Base-by-base conservation (phyloP, 805 yeast species). In the Priceomyces haplophilus region DNA sequence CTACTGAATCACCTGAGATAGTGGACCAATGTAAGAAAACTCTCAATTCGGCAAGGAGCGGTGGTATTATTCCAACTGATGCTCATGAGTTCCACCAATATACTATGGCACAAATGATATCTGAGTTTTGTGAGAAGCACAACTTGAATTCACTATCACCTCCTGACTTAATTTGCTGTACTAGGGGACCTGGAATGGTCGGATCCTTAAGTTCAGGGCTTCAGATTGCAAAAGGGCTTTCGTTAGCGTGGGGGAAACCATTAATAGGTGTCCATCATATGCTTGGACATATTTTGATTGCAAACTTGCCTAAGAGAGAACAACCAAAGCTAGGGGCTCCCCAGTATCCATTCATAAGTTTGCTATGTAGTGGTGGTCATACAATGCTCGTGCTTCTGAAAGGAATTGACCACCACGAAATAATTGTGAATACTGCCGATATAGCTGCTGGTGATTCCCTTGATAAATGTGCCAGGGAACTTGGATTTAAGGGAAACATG, bases 101-200 rank as follows among this genome's bases (percentile, higher is more conserved):
- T 19, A 59, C 66, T 8, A 60, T 91, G 2, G 83, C 86, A 0
- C 51, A 57, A 0, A 57, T 84, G 27, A 80, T 85, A 0, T 43
- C 59, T 12, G 58, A 67, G 4, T 62, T 84, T 4, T 64, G 84
- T 12, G 27, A 20, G 0, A 64, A 54, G 37, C 62, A 69, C 52
- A 60, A 53, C 6, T 46, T 77, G 49, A 41, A 48, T 2, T 37
- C 58, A 1, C 7, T 17, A 0, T 53, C 50, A 20, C 68, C 69
- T 0, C 88, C 89, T 0, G 96, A 87, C 57, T 58, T 93, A 36
- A 76, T 93, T 1, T 85, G 96, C 60, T 96, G 84, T 3, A 93
- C 99, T 0, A 68, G 96, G 50, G 99, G 99, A 0, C 99, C 99
- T 0, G 99, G 99, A 0, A 88, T 93, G 97, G 78, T 82, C 7